A percentile compares a stretch with the other conserved stretches of the same genome.
These are phyloP conservation scores for Rutstroemia sydowiana DNA, from an alignment of 2,329 filamentous ascomycete genomes.

Conservation along the genomic window DNA sequence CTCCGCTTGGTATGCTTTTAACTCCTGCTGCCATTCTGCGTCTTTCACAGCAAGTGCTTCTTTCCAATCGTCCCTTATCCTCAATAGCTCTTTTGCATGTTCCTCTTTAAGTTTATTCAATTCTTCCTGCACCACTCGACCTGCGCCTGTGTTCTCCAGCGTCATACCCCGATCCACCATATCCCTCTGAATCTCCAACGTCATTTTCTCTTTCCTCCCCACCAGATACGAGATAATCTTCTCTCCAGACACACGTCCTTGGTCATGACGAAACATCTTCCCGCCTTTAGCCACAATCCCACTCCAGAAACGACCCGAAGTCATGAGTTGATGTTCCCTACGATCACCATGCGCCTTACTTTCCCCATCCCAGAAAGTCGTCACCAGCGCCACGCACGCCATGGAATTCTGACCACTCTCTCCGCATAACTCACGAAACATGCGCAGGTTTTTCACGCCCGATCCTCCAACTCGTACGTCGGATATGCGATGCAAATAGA, in stretches of 20 bases:
- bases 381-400: not conserved
- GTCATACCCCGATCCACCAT: not conserved
- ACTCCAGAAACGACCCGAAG: not conserved
- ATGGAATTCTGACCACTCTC: not conserved
- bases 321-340: not conserved
- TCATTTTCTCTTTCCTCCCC: not conserved
- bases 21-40: too few species aligned
- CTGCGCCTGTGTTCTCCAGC: not conserved
- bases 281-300: not conserved
- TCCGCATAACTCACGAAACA: not conserved
- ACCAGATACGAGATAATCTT: not conserved
- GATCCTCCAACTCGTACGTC: not conserved
- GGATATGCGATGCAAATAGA: not conserved
- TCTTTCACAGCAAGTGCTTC: too few species aligned
- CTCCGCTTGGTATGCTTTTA: too few species aligned
- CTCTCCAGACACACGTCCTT: not conserved
- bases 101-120: conserved; percentile 95
- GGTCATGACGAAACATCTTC: not conserved
- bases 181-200: not conserved
- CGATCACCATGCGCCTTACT: not conserved
- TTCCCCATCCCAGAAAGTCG: not conserved
- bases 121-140: conserved; percentile 39
- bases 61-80: too few species aligned
- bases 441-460: not conserved
- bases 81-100: too few species aligned